Conservation (phyloP, 169 alveolate genomes). For the Neospora caninum region DNA sequence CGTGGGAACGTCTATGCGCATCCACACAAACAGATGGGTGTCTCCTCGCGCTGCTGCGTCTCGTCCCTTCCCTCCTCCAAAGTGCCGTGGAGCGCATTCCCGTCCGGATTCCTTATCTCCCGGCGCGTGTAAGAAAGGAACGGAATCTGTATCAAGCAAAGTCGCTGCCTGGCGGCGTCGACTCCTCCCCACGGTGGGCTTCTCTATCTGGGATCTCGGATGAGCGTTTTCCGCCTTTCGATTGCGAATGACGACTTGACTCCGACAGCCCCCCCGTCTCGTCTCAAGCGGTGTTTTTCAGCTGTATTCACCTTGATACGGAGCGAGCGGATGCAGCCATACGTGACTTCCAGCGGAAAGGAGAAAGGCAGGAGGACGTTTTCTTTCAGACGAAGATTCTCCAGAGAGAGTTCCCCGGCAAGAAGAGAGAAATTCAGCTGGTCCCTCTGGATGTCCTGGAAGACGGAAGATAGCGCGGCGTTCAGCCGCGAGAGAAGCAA, state of each 20-base stretch:
- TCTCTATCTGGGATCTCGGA: no score
- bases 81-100: no score
- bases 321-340: constrained; percentile 46
- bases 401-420: constrained; percentile 46
- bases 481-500: constrained; percentile 54
- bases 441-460: constrained; percentile 49
- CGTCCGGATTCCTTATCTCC: no score
- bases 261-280: background rate
- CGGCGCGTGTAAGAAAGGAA: no score
- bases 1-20: no score
- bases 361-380: constrained; percentile 53
- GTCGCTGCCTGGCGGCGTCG: no score
- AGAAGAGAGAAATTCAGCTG: constrained; percentile 52
- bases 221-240: no score
- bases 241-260: background rate
- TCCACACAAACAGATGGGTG: no score
- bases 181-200: no score
- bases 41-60: no score
- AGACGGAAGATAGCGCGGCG: constrained; percentile 56
- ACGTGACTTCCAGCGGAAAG: constrained; percentile 54
- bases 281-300: background rate
- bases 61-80: no score
- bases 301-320: constrained; percentile 39
- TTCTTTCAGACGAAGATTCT: constrained; percentile 35
- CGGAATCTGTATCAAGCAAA: no score